Evolutionary conservation across 2,329 filamentous ascomycete species (phyloP), one percentile per base, ranked within the genome.

Genomic region (Arthrinium puccinioides): DNA sequence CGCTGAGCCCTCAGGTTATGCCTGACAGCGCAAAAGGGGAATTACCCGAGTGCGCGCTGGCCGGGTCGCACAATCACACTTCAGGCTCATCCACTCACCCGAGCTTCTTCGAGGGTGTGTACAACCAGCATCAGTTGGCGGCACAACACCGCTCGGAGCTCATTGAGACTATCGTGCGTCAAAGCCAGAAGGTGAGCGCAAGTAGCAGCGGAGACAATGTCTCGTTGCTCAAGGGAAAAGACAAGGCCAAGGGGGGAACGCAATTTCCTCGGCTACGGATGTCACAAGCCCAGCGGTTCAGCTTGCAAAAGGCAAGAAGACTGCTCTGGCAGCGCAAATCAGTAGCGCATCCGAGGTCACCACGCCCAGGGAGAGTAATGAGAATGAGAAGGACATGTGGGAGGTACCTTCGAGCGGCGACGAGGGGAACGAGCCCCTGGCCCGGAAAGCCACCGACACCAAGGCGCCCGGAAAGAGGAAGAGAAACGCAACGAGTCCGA

Each of bases 351-450:
- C 50, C 6, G 41, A 47, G 25, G 24, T 55, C n/a, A 56, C 49
- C 13, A 55, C 52, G 10, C 54, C 52, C 11, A 43, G 42, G 21
- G 56, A 51, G 42, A 52, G 46, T 18, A 25, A 36, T 11, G 33
- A 14, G 13, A 14, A 14, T 30, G 29, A 35, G 13, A 45, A 44
- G 8, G 44, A 47, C 13, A 52, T 52, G 37, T 59, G 55, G 55
- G 55, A 59, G n/a, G 45, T 59, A 5, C 55, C 55, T n/a, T 57
- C 54, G 35, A 57, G 55, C 31, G 43, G 48, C 7, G 53, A 52
- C 13, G 44, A 30, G 29, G 29, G 16, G 21, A 33, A 16, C 14
- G 18, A 23, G 30, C 43, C 41, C 4, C 45, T 32, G 24, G 39
- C 23, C 44, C 42, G 19, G 45, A 37, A 41, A 11, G 47, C 40